Conservation (phyloP, 202 grass and related monocot genomes). For the Schoenoplectus tabernaemontani region DNA sequence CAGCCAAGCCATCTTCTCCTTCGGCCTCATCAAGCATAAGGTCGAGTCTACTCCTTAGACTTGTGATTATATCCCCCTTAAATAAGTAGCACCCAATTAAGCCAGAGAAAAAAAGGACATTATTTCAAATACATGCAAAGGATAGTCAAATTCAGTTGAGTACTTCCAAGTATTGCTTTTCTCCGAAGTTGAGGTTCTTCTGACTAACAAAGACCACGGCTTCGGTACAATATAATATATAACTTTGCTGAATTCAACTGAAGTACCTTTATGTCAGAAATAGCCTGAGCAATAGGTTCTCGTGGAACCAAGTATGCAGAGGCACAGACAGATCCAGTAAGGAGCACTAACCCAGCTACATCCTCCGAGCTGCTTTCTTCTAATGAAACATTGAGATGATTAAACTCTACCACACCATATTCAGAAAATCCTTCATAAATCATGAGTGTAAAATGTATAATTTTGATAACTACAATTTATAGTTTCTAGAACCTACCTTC, state of each 20-base stretch:
- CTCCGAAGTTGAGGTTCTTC: too few relatives aligned
- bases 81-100: conserved; percentile 12
- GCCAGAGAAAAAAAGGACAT: background rate
- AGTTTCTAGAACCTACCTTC: conserved; percentile 44
- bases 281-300: conserved; percentile 76
- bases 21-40: conserved; percentile 73
- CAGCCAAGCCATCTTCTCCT: conserved; percentile 23
- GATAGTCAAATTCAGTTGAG: too few relatives aligned
- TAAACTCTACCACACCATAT: conserved; percentile 15
- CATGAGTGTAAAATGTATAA: background rate
- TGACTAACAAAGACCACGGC: too few relatives aligned
- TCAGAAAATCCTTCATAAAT: conserved; percentile 3
- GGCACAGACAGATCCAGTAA: conserved; percentile 53
- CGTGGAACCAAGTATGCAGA: conserved; percentile 60
- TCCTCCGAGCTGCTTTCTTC: conserved; percentile 79
- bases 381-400: conserved; percentile 26
- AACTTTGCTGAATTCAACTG: background rate
- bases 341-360: conserved; percentile 61
- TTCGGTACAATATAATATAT: too few relatives aligned
- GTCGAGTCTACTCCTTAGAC: conserved; percentile 71
- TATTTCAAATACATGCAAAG: conserved; percentile 12
- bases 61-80: conserved; percentile 55
- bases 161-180: too few relatives aligned
- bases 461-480: background rate
- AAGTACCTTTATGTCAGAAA: conserved; percentile 82